A percentile compares a stretch with the other conserved stretches of the same genome.
Evolutionary conservation across 176 grass and related monocot species (phyloP).

Genomic region (Dendrocalamus sinicus): DNA sequence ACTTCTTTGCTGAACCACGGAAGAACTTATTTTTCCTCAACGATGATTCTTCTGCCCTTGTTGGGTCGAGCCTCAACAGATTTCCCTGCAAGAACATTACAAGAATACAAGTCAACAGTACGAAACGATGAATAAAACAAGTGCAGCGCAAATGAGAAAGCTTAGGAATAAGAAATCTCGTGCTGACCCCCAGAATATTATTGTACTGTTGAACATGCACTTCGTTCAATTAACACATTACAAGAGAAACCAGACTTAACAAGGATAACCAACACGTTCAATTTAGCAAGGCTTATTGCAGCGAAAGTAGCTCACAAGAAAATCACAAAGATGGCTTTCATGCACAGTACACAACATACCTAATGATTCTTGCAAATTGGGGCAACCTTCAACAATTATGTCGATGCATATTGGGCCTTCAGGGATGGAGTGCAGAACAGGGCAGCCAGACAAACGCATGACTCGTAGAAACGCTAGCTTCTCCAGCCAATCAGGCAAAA

Average conservation of each 20-base stretch:
- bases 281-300: not conserved
- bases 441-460: not conserved
- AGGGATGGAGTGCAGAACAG: not conserved
- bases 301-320: not conserved
- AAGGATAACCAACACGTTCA: not conserved
- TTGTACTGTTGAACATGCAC: not conserved
- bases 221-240: not conserved
- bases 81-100: not conserved
- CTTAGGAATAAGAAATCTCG: not conserved
- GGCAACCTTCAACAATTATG: not conserved
- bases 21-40: not conserved
- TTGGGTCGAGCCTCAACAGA: not conserved
- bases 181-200: not conserved
- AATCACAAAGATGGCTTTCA: not conserved
- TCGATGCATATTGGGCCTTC: not conserved
- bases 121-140: not conserved
- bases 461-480: not conserved
- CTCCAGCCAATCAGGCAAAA: conserved; percentile 6
- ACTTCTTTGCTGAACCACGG: not conserved
- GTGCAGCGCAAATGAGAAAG: not conserved
- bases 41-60: not conserved
- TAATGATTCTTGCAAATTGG: not conserved
- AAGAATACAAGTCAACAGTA: not conserved
- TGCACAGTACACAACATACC: conserved; percentile 1
- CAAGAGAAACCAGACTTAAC: not conserved